Percentiles rank a stretch among this genome's conserved stretches.
These are phyloP conservation scores for Boletus patriciae DNA, from an alignment of 768 basidiomycete genomes.

Conservation along the genomic window DNA sequence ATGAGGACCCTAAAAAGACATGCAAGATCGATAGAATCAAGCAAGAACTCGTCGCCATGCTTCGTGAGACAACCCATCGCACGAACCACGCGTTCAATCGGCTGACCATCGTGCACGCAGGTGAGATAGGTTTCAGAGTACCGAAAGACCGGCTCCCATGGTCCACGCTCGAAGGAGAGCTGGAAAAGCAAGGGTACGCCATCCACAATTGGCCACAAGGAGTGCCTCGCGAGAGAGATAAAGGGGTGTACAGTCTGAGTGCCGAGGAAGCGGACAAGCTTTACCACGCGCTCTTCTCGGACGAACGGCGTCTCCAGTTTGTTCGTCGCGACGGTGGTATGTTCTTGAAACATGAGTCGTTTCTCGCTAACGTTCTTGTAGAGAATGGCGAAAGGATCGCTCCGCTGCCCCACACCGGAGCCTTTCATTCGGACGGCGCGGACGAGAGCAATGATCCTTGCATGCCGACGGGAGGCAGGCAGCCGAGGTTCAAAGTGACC, in stretches of 20 bases:
- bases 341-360: no score
- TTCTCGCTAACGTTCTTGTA: no score
- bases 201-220: slow-evolving; percentile 4
- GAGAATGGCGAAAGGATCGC: no score
- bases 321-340: neutral
- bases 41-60: slow-evolving; percentile 4
- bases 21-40: slow-evolving; percentile 6
- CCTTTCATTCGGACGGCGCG: no score
- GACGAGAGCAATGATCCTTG: no score
- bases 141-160: neutral
- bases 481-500: no score
- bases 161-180: neutral
- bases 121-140: no score
- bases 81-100: neutral
- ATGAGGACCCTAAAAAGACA: neutral
- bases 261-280: neutral
- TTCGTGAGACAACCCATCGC: neutral
- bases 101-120: neutral
- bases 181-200: neutral
- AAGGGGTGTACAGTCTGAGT: neutral
- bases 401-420: no score
- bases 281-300: no score
- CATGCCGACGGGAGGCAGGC: no score
- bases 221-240: neutral
- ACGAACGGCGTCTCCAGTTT: neutral